Base-by-base conservation (phyloP, 2,329 filamentous ascomycete species). In the Sarocladiaceae sp. region DNA sequence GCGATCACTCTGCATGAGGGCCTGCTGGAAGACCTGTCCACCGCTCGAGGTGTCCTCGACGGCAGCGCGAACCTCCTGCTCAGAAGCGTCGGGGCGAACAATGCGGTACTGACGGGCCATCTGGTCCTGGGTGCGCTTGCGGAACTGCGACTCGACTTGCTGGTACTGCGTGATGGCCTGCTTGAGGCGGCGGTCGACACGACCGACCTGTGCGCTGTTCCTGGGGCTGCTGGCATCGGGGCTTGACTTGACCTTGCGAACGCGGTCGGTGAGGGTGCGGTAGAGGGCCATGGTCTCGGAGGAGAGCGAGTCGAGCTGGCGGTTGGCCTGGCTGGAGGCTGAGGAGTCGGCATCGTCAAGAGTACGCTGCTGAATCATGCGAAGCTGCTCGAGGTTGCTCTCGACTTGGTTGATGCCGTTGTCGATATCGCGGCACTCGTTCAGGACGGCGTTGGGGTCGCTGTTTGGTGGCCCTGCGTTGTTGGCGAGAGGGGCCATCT, bases 91-190 rank as follows among this genome's bases (percentile, higher is more conserved):
- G 18, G 89, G 87, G 51, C 82, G 78, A 45, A 93, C 90, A 60
- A 97, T 96, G 47, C 85, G 79, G 67, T 94, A 95, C 62, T 96
- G 89, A 45, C 93, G 80, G 52, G 82, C 85, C 68, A 94, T 86
- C 65, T 94, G 88, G 41, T 88, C 85, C 61, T 87, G 78, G 24
- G 88, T 80, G 53, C 84, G 82, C 65, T 85, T 85, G 59, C 85
- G 80, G 74, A 90, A 95, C 18, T 82, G 76, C 1, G 79, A 79
- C 65, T 97, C 90, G 45, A 88, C 73, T 52, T 80, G 75, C 65
- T 93, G 88, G 70, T 90, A 96, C 49, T 80, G 70, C 54, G 86
- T 79, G 62, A 95, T 91, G 48, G 87, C 86, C 34, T 76, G 71
- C 70, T 91, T 90, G 54, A 96, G 74, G 46, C 83, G 78, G 43